Percentiles rank a stretch among this genome's conserved stretches.
Evolutionary conservation across 2,329 filamentous ascomycete genomes (phyloP).

Genomic region (Cercospora berteroae): DNA sequence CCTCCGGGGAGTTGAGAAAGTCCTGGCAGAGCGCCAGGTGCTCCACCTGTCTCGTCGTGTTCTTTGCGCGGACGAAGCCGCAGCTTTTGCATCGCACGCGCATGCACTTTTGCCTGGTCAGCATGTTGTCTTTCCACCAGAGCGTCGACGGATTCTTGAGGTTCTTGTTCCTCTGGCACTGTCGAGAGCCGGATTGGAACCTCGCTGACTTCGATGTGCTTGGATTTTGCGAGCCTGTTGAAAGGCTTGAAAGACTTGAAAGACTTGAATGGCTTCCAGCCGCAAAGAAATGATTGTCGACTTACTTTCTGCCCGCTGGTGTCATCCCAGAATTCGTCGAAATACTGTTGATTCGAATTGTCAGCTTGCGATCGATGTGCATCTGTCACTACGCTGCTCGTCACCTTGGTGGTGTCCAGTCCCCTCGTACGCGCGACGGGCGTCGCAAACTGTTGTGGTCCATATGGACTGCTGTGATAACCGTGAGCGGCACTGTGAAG

Average conservation of each 20-base stretch:
- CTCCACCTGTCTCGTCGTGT: constrained; percentile 52
- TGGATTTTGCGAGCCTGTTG: not conserved
- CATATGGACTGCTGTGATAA: constrained; percentile 23
- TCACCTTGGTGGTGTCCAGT: constrained; percentile 27
- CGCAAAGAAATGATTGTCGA: constrained; percentile 8
- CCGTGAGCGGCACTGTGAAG: constrained; percentile 5
- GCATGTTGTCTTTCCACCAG: not conserved
- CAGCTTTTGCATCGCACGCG: constrained; percentile 51
- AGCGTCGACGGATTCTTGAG: not conserved
- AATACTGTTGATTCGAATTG: constrained; percentile 20
- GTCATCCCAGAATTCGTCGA: constrained; percentile 36
- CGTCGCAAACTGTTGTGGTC: constrained; percentile 17
- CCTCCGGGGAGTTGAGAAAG: constrained; percentile 47
- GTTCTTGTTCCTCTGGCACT: not conserved
- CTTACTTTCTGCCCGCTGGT: constrained; percentile 31
- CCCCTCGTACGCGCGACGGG: constrained; percentile 29
- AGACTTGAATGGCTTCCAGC: not conserved
- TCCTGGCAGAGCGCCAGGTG: constrained; percentile 48
- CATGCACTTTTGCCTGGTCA: constrained; percentile 41
- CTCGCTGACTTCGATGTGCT: not conserved
- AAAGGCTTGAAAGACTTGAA: not conserved
- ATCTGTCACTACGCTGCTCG: not conserved
- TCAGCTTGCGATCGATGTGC: not conserved
- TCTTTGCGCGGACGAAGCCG: constrained; percentile 52
- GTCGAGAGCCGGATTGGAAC: not conserved